These are phyloP conservation scores for Rhododendron henanense DNA, from an alignment of 148 eudicot species.

Conservation along the genomic window DNA sequence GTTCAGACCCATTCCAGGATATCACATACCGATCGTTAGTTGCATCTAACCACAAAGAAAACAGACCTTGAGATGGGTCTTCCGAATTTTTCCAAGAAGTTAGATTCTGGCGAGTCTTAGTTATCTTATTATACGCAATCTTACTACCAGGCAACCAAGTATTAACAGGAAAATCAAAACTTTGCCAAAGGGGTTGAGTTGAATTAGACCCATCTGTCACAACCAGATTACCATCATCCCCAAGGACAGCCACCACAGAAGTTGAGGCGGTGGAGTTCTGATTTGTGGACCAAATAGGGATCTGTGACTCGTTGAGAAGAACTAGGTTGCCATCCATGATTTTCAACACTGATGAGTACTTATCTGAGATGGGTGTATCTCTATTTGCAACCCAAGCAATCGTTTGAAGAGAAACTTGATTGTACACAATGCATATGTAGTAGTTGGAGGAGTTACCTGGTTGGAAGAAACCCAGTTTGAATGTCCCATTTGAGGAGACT, in stretches of 20 bases:
- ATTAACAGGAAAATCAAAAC: constrained; percentile 35
- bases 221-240: constrained; percentile 46
- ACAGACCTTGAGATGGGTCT: constrained; percentile 49
- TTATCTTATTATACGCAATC: constrained; percentile 28
- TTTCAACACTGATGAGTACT: constrained; percentile 26
- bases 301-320: constrained; percentile 27
- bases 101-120: constrained; percentile 16
- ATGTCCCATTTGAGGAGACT: constrained; percentile 30
- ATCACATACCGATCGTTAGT: constrained; percentile 26
- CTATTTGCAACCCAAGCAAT: constrained; percentile 60
- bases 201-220: constrained; percentile 26
- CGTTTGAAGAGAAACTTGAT: constrained; percentile 24
- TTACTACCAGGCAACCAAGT: constrained; percentile 58
- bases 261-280: constrained; percentile 10
- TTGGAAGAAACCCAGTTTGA: constrained; percentile 41
- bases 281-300: constrained; percentile 43
- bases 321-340: constrained; percentile 43
- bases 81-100: constrained; percentile 51
- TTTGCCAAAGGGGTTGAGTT: constrained; percentile 37
- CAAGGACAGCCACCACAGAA: constrained; percentile 34
- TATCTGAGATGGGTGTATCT: constrained; percentile 32
- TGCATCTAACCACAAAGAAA: constrained; percentile 36
- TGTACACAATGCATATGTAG: constrained; percentile 56
- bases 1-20: constrained; percentile 32
- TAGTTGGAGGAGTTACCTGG: constrained; percentile 42